These are phyloP conservation scores for Beta corolliflora DNA, from an alignment of 179 eudicot genomes.

Conservation along the genomic window DNA sequence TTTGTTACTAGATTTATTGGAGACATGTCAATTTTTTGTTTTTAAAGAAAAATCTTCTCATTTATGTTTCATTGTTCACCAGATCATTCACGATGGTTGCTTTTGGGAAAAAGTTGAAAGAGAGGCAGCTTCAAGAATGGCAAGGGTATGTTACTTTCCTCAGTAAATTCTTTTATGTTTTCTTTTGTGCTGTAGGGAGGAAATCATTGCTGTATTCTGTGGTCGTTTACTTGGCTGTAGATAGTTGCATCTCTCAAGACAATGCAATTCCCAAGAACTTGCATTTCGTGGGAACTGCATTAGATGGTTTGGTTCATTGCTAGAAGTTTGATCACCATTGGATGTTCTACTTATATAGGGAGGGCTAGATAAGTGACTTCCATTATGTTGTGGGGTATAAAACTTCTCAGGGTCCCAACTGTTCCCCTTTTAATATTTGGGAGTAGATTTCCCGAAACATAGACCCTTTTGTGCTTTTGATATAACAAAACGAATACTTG, in stretches of 20 bases:
- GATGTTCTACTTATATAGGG: background rate
- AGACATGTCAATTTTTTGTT: background rate
- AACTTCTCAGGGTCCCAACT: background rate
- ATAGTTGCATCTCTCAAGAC: background rate
- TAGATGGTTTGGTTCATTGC: background rate
- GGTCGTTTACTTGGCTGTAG: background rate
- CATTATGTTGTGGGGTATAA: background rate
- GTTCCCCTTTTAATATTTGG: no score
- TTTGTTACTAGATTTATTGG: background rate
- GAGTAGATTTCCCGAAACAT: background rate
- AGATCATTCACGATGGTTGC: conserved; percentile 59
- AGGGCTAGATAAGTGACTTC: background rate
- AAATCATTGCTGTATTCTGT: background rate
- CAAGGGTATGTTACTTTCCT: conserved; percentile 46
- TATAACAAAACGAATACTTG: background rate
- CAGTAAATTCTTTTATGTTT: background rate
- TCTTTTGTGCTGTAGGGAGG: background rate
- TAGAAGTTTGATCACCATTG: no score
- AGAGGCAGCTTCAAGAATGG: conserved; percentile 79
- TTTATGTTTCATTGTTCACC: conserved; percentile 1
- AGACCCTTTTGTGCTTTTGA: background rate
- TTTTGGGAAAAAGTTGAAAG: conserved; percentile 80
- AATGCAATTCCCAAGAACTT: background rate
- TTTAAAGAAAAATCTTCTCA: background rate
- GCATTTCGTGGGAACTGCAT: background rate